A percentile compares a stretch with the other conserved stretches of the same genome.
phyloP scores from a whole-genome alignment of 768 basidiomycete genomes.

The Xerocomus potaroensis region DNA sequence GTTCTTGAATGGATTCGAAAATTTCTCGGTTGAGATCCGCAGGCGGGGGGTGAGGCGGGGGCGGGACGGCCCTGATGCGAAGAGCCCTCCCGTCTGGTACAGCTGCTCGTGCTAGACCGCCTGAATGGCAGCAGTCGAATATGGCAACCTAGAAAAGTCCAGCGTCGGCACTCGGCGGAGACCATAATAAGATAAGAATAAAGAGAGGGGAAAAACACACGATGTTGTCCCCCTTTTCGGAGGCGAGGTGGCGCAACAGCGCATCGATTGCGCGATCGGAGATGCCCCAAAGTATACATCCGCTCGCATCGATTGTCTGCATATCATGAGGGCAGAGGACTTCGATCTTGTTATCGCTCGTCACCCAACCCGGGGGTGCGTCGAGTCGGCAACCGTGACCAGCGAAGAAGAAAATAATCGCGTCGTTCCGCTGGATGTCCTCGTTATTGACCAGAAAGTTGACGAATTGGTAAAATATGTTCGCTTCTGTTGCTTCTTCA shows the following conservation, averaged over 20 bases:
- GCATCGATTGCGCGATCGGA: slow-evolving; percentile 13
- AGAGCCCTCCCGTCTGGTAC: not conserved
- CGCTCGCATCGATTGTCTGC: slow-evolving; percentile 3
- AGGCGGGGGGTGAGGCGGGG: slow-evolving; percentile 11
- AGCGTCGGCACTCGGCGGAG: not conserved
- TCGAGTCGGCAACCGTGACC: slow-evolving; percentile 11
- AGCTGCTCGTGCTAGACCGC: slow-evolving; percentile 12
- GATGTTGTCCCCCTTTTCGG: slow-evolving; percentile 17
- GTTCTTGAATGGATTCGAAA: slow-evolving; percentile 2
- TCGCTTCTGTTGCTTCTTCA: slow-evolving; percentile 7
- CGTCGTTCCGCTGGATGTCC: slow-evolving; percentile 10
- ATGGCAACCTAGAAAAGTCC: slow-evolving; percentile 7
- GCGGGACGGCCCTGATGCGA: slow-evolving; percentile 6
- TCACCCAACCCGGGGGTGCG: slow-evolving; percentile 18
- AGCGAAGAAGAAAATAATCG: slow-evolving; percentile 18
- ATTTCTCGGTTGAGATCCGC: slow-evolving; percentile 11
- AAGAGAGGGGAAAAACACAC: slow-evolving; percentile 4
- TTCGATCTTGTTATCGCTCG: slow-evolving; percentile 12
- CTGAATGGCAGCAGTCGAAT: slow-evolving; percentile 21
- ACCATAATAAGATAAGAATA: not conserved
- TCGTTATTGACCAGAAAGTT: slow-evolving; percentile 9
- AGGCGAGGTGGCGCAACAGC: slow-evolving; percentile 14
- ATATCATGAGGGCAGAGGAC: slow-evolving; percentile 10
- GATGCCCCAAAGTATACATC: slow-evolving; percentile 8
- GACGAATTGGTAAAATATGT: slow-evolving; percentile 5